Conservation (phyloP, 225 moss, liverwort and hornwort species). For the Marchantia paleacea region DNA sequence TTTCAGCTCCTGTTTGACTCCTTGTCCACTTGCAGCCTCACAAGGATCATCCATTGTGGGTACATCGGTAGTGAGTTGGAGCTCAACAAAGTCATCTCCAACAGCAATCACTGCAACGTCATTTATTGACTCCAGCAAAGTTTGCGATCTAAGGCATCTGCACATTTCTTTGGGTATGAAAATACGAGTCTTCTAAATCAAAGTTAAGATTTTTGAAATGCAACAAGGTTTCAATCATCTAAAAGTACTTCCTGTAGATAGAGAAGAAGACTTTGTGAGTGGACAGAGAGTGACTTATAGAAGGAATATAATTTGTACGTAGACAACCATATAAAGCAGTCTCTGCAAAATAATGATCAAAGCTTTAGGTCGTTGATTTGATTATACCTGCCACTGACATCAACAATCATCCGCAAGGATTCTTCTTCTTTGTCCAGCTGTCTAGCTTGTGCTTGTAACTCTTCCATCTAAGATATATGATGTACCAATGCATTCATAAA, state of each 20-base stretch:
- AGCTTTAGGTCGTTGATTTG: not conserved
- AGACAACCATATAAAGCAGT: too few species aligned
- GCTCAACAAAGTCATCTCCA: slow-evolving; percentile 29
- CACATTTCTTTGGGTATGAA: not conserved
- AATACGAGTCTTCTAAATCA: too few species aligned
- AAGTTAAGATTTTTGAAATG: not conserved
- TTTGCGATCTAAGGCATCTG: slow-evolving; percentile 34
- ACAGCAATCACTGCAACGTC: slow-evolving; percentile 33
- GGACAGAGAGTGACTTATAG: too few species aligned
- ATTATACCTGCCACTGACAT: slow-evolving; percentile 36
- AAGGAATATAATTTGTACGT: not conserved
- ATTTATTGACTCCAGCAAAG: slow-evolving; percentile 30
- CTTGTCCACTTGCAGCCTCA: slow-evolving; percentile 7
- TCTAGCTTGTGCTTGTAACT: slow-evolving; percentile 38
- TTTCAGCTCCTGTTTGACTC: slow-evolving; percentile 16
- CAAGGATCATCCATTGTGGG: slow-evolving; percentile 16
- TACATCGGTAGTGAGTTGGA: slow-evolving; percentile 34
- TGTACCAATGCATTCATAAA: not conserved
- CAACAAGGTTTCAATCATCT: not conserved
- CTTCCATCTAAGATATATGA: slow-evolving; percentile 34
- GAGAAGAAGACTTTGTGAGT: not conserved
- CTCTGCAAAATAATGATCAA: too few species aligned
- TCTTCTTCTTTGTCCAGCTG: slow-evolving; percentile 47
- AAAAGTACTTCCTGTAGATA: not conserved
- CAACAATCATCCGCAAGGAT: slow-evolving; percentile 34